Evolutionary conservation across 2,329 filamentous ascomycete genomes (phyloP), one percentile per base, ranked within the genome.

Genomic region (Fusarium coffeatum): DNA sequence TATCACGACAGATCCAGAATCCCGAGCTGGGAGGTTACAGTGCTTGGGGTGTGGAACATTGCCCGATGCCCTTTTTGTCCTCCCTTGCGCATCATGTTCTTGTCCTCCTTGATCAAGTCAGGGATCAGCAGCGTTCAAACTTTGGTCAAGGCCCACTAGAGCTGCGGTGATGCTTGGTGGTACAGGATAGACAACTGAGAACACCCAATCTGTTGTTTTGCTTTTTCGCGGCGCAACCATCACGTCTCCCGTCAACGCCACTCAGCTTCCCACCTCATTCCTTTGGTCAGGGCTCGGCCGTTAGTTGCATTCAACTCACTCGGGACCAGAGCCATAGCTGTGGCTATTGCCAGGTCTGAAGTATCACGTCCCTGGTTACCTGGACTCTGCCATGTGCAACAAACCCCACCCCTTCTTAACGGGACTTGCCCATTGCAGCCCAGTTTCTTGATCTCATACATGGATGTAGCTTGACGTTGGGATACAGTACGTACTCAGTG

Each of bases 171-270:
- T 71, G 69, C 73, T 64, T 68, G 67, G 72, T 66, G 64, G 65
- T 51, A 25, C 49, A 51, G 49, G 41, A 27, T 34, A 27, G 49
- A 51, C 49, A 56, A 64, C 67, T 72, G 58, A 51, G 28, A 59
- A 55, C 22, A 45, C 50, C 41, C 45, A 49, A 49, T 59, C 50
- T 49, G 61, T 61, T 43, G 43, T 62, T 72, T 75, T 75, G 73
- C 72, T 75, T 75, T 73, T 73, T 71, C 49, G 60, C 55, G 63
- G 68, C 74, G 69, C 65, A 63, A 71, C 73, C 68, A 74, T 64
- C 66, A 63, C 45, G 37, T 73, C 63, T 51, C 64, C 72, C 66
- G 64, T 54, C 54, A 58, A 41, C 73, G 73, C 73, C 73, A 75
- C 73, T 58, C 60, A 62, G 54, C 47, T 60, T 66, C 65, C 61